phyloP scores from a whole-genome alignment of 2,329 filamentous ascomycete genomes.

The Trichoderma sp. region DNA sequence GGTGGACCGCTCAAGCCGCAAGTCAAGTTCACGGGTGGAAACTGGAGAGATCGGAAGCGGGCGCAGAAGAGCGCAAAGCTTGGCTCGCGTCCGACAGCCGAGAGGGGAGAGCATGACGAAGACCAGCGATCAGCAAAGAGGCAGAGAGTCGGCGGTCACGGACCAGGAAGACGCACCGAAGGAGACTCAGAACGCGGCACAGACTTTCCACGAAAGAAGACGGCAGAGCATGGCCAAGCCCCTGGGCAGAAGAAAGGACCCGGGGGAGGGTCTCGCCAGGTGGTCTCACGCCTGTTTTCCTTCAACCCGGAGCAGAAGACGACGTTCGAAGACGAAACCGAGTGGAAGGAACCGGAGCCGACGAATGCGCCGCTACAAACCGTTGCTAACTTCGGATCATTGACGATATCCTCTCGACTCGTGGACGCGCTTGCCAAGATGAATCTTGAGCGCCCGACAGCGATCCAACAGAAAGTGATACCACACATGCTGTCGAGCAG shows the following conservation, averaged over 20 bases:
- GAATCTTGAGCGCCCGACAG: constrained; percentile 85
- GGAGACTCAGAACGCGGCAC: constrained; percentile 14
- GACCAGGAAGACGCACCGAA: constrained; percentile 25
- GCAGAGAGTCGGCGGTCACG: constrained; percentile 44
- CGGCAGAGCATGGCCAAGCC: constrained; percentile 4
- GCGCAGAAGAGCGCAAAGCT: constrained; percentile 51
- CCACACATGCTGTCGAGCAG: constrained; percentile 77
- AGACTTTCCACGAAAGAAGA: constrained; percentile 14
- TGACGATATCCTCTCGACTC: constrained; percentile 79
- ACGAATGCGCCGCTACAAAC: constrained; percentile 89
- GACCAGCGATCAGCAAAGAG: constrained; percentile 49
- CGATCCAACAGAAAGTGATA: constrained; percentile 90
- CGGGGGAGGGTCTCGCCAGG: constrained; percentile 48
- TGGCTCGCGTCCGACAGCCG: constrained; percentile 31
- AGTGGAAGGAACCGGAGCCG: constrained; percentile 64
- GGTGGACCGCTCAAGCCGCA: constrained; percentile 65
- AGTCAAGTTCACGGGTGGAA: constrained; percentile 80
- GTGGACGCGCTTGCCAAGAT: constrained; percentile 86
- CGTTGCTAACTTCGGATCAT: constrained; percentile 81
- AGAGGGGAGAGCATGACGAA: constrained; percentile 35
- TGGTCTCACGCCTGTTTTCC: constrained; percentile 90
- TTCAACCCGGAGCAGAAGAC: constrained; percentile 79
- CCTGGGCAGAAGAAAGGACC: constrained; percentile 29
- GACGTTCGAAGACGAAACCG: constrained; percentile 51
- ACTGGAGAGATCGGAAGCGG: constrained; percentile 84